These are phyloP conservation scores for Syncephalastrum racemosum DNA, from an alignment of 371 early-diverging fungal species.

Conservation along the genomic window DNA sequence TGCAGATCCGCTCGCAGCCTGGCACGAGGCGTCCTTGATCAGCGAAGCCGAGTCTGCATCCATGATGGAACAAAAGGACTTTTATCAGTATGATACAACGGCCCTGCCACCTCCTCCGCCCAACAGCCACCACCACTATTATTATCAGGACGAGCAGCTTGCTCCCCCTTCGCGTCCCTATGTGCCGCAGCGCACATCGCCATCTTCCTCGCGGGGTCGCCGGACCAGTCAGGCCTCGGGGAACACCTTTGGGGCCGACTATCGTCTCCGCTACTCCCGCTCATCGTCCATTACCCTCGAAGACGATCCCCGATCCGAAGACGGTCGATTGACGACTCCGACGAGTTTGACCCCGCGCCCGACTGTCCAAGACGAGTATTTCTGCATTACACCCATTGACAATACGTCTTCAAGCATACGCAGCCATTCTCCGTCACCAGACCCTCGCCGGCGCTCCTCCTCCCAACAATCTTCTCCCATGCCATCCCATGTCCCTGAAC, in stretches of 20 bases:
- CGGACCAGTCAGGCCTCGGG: constrained; percentile 20
- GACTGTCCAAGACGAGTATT: constrained; percentile 1
- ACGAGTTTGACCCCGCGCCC: constrained; percentile 2
- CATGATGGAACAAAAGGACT: too few species aligned
- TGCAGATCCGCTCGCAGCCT: constrained; percentile 4
- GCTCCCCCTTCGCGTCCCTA: constrained; percentile 16
- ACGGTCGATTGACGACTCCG: constrained; percentile 2
- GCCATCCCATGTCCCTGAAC: constrained; percentile 3
- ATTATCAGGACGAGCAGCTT: constrained; percentile 13
- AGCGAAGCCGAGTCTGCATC: constrained; percentile 3
- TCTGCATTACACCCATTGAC: constrained; percentile 9
- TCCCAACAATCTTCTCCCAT: background rate
- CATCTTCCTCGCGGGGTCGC: constrained; percentile 2
- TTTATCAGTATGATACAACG: constrained; percentile 8
- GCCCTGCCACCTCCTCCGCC: constrained; percentile 9
- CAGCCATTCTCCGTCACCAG: constrained; percentile 10
- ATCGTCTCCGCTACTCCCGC: constrained; percentile 16
- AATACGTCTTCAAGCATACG: constrained; percentile 6
- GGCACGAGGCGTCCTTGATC: constrained; percentile 3
- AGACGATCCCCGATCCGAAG: too few species aligned
- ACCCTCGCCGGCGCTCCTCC: constrained; percentile 10
- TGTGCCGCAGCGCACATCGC: background rate
- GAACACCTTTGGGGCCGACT: constrained; percentile 23
- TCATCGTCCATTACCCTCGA: constrained; percentile 14
- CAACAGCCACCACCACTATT: background rate